phyloP scores from a whole-genome alignment of 108 stramenopile species.

The Aurantiochytrium sp. region DNA sequence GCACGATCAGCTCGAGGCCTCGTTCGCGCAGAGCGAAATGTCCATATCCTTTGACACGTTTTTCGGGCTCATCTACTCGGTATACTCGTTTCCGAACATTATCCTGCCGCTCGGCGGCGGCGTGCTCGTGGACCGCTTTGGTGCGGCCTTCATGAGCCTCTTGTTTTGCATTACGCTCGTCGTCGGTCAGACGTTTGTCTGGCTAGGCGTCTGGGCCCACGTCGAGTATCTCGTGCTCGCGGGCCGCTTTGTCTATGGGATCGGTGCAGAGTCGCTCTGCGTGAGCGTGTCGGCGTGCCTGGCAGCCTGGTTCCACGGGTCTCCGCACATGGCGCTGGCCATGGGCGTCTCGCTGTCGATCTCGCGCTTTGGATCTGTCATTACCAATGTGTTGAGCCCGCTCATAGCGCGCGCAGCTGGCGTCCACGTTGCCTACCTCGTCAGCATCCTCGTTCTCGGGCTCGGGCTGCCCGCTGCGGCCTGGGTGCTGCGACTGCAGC shows the following conservation, averaged over 20 bases:
- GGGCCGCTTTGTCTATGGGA: constrained; percentile 60
- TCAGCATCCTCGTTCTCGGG: constrained; percentile 47
- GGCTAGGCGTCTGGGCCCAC: constrained; percentile 41
- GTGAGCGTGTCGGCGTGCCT: constrained; percentile 60
- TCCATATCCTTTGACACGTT: constrained; percentile 37
- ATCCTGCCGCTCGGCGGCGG: constrained; percentile 64
- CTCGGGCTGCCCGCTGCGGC: not conserved
- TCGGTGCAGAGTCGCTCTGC: constrained; percentile 60
- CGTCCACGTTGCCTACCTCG: constrained; percentile 47
- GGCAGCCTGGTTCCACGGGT: constrained; percentile 63
- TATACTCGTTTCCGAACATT: constrained; percentile 63
- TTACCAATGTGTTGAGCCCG: constrained; percentile 57
- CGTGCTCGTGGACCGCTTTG: constrained; percentile 48
- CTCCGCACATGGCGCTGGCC: constrained; percentile 58
- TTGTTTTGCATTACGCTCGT: constrained; percentile 44
- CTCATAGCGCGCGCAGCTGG: constrained; percentile 47
- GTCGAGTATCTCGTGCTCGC: constrained; percentile 52
- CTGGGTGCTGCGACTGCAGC: not conserved
- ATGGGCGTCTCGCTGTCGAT: constrained; percentile 60
- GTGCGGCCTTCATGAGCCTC: not conserved
- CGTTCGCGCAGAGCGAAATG: not conserved
- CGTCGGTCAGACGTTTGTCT: constrained; percentile 53
- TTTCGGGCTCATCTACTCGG: constrained; percentile 62
- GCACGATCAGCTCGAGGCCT: not conserved
- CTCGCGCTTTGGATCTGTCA: constrained; percentile 55